These are phyloP conservation scores for Melocanna baccifera DNA, from an alignment of 176 grass and related monocot genomes.

Conservation along the genomic window DNA sequence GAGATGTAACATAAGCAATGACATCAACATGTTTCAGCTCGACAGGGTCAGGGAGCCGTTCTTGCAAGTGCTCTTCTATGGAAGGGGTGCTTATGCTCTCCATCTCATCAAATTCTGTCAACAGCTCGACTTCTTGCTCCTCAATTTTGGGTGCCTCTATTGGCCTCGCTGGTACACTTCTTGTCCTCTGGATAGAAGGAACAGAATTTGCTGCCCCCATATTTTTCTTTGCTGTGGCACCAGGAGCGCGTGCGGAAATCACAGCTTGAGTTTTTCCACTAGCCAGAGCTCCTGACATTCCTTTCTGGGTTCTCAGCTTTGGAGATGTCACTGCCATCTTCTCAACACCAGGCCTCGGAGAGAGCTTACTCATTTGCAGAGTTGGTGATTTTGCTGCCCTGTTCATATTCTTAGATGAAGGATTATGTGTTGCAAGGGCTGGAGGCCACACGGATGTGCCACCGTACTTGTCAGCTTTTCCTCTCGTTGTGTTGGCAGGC, in stretches of 20 bases:
- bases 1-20: not conserved
- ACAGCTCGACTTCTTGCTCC: conserved; percentile 27
- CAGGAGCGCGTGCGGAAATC: not conserved
- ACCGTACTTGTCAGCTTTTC: conserved; percentile 17
- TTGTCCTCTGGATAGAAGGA: conserved; percentile 35
- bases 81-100: conserved; percentile 46
- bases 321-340: not conserved
- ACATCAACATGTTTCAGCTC: conserved; percentile 16
- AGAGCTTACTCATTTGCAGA: conserved; percentile 21
- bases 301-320: conserved; percentile 31
- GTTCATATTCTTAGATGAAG: conserved; percentile 1
- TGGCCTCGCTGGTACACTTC: not conserved
- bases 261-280: conserved; percentile 6
- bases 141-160: not conserved
- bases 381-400: conserved; percentile 4
- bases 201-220: not conserved
- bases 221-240: not conserved
- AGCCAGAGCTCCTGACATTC: not conserved
- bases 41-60: conserved; percentile 45
- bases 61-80: conserved; percentile 48
- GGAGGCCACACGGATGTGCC: conserved; percentile 24
- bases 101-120: conserved; percentile 31
- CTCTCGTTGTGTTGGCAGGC: not conserved
- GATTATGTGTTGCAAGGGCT: not conserved
- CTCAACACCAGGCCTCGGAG: not conserved